Evolutionary conservation across 371 early-diverging fungal species (phyloP).

Genomic region (Quaeritorhiza haematococci): DNA sequence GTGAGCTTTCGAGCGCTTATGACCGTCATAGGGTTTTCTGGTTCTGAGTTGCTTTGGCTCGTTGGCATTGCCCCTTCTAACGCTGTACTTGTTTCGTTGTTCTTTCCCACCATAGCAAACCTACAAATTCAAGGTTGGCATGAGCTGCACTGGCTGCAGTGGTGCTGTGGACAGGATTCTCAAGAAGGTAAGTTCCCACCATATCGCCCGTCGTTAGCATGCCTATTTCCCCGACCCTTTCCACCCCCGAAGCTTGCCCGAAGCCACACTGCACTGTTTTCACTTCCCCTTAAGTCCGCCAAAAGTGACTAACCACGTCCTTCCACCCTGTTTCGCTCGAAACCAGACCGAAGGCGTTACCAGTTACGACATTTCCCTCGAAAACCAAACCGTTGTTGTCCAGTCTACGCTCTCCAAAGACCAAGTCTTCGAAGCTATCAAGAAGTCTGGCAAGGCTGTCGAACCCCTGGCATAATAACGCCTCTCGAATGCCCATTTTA

Average conservation of each 20-base stretch:
- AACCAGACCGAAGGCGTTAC: constrained; percentile 41
- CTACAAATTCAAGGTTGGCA: constrained; percentile 73
- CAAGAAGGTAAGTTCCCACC: constrained; percentile 48
- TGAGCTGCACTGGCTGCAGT: constrained; percentile 80
- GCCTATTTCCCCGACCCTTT: neutral
- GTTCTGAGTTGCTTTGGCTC: no score
- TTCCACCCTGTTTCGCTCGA: neutral
- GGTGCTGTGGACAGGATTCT: constrained; percentile 72
- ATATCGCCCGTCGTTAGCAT: neutral
- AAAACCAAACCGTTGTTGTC: constrained; percentile 67
- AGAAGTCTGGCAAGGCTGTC: constrained; percentile 66
- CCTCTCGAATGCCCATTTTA: no score
- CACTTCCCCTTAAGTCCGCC: neutral
- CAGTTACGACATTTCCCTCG: constrained; percentile 60
- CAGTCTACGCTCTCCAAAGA: constrained; percentile 48
- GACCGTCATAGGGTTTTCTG: no score
- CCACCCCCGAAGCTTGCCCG: neutral
- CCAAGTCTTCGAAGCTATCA: constrained; percentile 61
- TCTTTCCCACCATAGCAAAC: constrained; percentile 18
- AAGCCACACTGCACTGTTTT: neutral
- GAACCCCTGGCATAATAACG: constrained; percentile 18
- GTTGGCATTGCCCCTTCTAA: no score
- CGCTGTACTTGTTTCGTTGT: no score
- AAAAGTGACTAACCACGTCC: neutral
- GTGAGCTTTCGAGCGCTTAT: no score